These are phyloP conservation scores for Diaporthe citri DNA, from an alignment of 2,329 filamentous ascomycete species.

Conservation along the genomic window DNA sequence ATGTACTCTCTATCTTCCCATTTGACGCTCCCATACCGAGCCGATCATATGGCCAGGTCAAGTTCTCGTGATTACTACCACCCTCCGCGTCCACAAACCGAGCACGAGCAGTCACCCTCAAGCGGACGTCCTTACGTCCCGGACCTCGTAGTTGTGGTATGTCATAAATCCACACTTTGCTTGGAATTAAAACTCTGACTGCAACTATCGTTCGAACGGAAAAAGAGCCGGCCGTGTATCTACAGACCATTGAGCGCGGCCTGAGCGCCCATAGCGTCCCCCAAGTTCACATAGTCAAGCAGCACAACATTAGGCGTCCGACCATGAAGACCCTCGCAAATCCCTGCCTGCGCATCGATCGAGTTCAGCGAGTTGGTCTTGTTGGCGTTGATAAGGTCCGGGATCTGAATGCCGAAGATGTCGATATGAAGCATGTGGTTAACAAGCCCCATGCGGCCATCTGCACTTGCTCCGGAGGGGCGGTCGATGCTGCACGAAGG, in stretches of 20 bases:
- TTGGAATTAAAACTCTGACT: conserved; percentile 19
- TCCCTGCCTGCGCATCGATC: conserved; percentile 55
- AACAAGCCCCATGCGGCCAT: conserved; percentile 62
- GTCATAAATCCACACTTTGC: neutral
- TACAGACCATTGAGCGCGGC: conserved; percentile 32
- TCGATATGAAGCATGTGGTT: conserved; percentile 74
- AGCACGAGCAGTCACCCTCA: neutral
- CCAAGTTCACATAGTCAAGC: conserved; percentile 36
- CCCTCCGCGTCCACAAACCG: neutral
- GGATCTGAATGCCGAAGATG: conserved; percentile 48
- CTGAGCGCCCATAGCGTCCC: conserved; percentile 34
- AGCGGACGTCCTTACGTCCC: neutral
- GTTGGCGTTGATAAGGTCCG: conserved; percentile 48
- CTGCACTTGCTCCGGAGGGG: conserved; percentile 59
- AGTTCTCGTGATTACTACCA: neutral
- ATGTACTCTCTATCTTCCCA: neutral
- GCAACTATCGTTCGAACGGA: neutral
- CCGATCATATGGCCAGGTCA: neutral
- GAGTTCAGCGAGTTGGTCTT: conserved; percentile 63
- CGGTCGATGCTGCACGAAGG: conserved; percentile 76
- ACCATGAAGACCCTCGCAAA: conserved; percentile 49
- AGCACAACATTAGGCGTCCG: conserved; percentile 52
- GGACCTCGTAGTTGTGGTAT: neutral
- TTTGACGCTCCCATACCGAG: neutral
- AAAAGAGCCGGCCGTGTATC: neutral